A percentile compares a stretch with the other conserved stretches of the same genome.
phyloP scores from a whole-genome alignment of 176 grass and related monocot species.

The Sorghum bicolor region Sorghum_bicolor_NCBIv3 NC_012875.2:45612001-45612500 shows the following conservation, averaged over 20 bases:
- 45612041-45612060: conserved; percentile 85
- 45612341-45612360: background rate
- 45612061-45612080: conserved; percentile 83
- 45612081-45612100: conserved; percentile 88
- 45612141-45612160: background rate
- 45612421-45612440: background rate
- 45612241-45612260: conserved; percentile 26
- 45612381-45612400: background rate
- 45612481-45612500: background rate
- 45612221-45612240: conserved; percentile 31
- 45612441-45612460: background rate
- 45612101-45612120: background rate
- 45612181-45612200: conserved; percentile 58
- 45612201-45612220: conserved; percentile 28
- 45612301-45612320: background rate
- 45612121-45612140: background rate
- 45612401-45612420: background rate
- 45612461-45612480: background rate
- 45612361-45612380: background rate
- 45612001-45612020: conserved; percentile 64
- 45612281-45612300: background rate
- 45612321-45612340: background rate
- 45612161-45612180: conserved; percentile 59
- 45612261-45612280: background rate
- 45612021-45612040: conserved; percentile 75